These are phyloP conservation scores for Penicillium decumbens DNA, from an alignment of 2,329 filamentous ascomycete species.

Conservation along the genomic window DNA sequence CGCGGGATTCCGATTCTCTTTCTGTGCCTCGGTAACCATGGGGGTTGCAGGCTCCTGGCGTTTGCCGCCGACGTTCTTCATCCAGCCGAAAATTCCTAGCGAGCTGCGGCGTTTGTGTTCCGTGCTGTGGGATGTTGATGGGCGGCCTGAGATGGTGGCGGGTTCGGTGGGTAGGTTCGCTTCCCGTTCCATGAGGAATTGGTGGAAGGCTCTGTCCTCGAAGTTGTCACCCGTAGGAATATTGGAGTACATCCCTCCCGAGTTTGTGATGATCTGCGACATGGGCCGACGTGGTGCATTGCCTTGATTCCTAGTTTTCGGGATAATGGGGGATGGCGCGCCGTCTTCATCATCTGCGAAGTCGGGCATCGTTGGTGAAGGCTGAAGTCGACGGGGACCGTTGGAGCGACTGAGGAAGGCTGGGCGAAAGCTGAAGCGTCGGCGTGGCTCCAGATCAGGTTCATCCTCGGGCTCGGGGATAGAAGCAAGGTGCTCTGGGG, in stretches of 20 bases:
- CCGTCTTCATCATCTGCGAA: constrained; percentile 26
- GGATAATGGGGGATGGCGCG: constrained; percentile 34
- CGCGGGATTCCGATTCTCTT: constrained; percentile 14
- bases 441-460: constrained; percentile 24
- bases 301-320: constrained; percentile 26
- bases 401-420: constrained; percentile 34
- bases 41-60: constrained; percentile 15
- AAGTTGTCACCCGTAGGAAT: constrained; percentile 14
- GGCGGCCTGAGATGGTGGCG: constrained; percentile 17
- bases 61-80: constrained; percentile 32
- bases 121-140: constrained; percentile 27
- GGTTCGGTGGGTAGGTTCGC: constrained; percentile 11
- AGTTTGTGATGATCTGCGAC: constrained; percentile 14
- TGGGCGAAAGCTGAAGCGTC: constrained; percentile 35
- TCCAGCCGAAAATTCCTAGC: constrained; percentile 39
- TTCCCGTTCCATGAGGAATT: constrained; percentile 30
- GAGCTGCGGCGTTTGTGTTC: constrained; percentile 39
- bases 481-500: constrained; percentile 5
- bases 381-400: constrained; percentile 23
- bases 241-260: constrained; percentile 16
- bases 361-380: constrained; percentile 23
- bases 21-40: constrained; percentile 6
- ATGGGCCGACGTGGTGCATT: constrained; percentile 9
- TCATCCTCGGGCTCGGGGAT: constrained; percentile 19
- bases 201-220: constrained; percentile 19